A percentile compares a stretch with the other conserved stretches of the same genome.
Evolutionary conservation across 495 filamentous ascomycete species (phyloP).

Genomic region (Tuber melanosporum): DNA sequence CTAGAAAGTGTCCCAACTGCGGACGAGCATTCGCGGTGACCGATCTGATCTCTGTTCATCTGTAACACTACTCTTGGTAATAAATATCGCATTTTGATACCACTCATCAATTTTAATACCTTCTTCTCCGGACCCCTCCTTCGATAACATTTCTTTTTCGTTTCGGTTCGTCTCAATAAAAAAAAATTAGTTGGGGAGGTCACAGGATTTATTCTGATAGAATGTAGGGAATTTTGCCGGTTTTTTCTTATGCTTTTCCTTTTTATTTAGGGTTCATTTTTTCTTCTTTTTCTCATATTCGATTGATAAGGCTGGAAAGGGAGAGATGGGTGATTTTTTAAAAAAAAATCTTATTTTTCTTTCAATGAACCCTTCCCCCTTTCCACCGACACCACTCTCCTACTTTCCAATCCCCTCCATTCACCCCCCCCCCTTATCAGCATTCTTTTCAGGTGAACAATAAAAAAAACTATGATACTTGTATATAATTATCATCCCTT

Average conservation of each 20-base stretch:
- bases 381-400: not conserved
- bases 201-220: slow-evolving; percentile 31
- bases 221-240: slow-evolving; percentile 35
- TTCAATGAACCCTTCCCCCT: slow-evolving; percentile 23
- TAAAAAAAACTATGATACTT: not conserved
- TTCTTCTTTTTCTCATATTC: slow-evolving; percentile 17
- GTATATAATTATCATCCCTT: not conserved
- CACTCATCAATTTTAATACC: slow-evolving; percentile 5
- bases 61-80: slow-evolving; percentile 41
- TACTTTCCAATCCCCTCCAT: slow-evolving; percentile 23
- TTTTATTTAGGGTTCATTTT: slow-evolving; percentile 6
- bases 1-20: slow-evolving; percentile 91
- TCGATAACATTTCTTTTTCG: slow-evolving; percentile 31
- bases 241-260: slow-evolving; percentile 32
- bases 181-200: slow-evolving; percentile 28
- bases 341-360: slow-evolving; percentile 8
- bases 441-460: not conserved
- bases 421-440: not conserved
- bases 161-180: slow-evolving; percentile 29
- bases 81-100: not conserved
- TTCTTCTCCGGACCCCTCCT: slow-evolving; percentile 10
- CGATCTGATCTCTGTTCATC: slow-evolving; percentile 67
- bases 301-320: not conserved
- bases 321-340: not conserved
- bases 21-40: slow-evolving; percentile 79